Conservation (phyloP, 768 basidiomycete species). For the Neoboletus brunneissimus region DNA sequence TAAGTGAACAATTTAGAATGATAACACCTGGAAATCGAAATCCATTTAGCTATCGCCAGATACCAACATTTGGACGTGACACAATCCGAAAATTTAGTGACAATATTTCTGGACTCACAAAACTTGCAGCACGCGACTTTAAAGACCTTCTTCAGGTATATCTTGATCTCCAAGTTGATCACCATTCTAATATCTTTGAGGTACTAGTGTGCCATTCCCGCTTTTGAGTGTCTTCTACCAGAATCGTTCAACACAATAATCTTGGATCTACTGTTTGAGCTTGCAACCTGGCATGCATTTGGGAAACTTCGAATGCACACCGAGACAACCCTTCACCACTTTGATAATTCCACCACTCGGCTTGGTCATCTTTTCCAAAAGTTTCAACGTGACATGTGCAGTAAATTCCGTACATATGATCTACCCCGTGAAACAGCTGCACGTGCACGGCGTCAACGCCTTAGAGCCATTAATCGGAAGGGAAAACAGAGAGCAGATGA, state of each 20-base stretch:
- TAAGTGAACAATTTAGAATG: neutral
- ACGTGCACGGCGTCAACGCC: neutral
- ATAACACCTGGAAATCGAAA: neutral
- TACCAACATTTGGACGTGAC: slow-evolving; percentile 33
- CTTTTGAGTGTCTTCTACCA: neutral
- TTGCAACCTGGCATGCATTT: neutral
- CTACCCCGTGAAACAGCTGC: neutral
- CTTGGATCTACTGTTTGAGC: neutral
- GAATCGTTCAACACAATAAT: neutral
- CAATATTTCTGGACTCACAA: slow-evolving; percentile 33
- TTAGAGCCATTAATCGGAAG: neutral
- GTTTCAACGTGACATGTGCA: neutral
- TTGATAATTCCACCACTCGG: neutral
- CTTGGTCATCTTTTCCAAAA: neutral
- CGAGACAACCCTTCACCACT: neutral
- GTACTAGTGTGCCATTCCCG: neutral
- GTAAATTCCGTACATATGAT: neutral
- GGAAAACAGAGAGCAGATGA: neutral
- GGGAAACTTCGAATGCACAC: neutral
- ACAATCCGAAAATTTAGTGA: slow-evolving; percentile 31
- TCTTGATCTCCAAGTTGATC: no score
- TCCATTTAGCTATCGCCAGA: neutral
- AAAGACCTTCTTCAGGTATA: slow-evolving; percentile 39
- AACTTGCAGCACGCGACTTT: slow-evolving; percentile 37
- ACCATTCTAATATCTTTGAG: no score